phyloP scores from a whole-genome alignment of 73 alveolate genomes.

The Uronychia setigera region DNA sequence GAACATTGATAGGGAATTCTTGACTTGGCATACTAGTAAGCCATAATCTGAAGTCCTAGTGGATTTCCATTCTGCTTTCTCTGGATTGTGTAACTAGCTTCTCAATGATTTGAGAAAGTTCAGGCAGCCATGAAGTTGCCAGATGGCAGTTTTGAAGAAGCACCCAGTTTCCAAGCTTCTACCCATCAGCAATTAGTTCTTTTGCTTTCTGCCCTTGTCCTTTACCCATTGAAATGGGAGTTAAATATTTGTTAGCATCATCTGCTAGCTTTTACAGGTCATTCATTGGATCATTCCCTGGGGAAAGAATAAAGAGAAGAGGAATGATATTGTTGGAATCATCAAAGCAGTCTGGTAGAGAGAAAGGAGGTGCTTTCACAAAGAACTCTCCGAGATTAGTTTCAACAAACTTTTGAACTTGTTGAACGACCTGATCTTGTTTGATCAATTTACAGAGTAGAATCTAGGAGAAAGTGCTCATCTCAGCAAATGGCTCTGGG shows the following conservation, averaged over 20 bases:
- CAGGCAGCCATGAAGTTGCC: conserved; percentile 95
- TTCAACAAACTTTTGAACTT: conserved; percentile 76
- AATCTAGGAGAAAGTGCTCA: conserved; percentile 61
- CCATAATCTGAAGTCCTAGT: conserved; percentile 91
- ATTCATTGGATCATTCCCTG: conserved; percentile 92
- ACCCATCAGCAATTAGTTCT: conserved; percentile 64
- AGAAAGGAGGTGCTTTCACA: conserved; percentile 78
- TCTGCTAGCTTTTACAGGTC: conserved; percentile 76
- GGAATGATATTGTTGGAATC: conserved; percentile 79
- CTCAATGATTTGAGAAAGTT: conserved; percentile 88
- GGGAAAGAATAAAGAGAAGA: conserved; percentile 78
- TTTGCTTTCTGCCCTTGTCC: conserved; percentile 97
- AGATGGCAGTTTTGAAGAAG: conserved; percentile 94
- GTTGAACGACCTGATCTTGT: conserved; percentile 74
- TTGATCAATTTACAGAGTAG: conserved; percentile 72
- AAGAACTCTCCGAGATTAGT: conserved; percentile 77
- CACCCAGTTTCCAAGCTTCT: conserved; percentile 88
- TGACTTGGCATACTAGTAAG: conserved; percentile 82
- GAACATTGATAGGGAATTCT: conserved; percentile 85
- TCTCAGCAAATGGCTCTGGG: conserved; percentile 75
- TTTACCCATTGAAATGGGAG: conserved; percentile 92
- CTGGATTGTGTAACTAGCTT: conserved; percentile 17
- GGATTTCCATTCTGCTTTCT: conserved; percentile 46
- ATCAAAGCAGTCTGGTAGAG: conserved; percentile 70
- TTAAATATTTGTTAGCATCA: conserved; percentile 70